Percentiles rank a stretch among this genome's conserved stretches.
Evolutionary conservation across 2,329 filamentous ascomycete species (phyloP).

Genomic region (Fusarium sarcochroum): DNA sequence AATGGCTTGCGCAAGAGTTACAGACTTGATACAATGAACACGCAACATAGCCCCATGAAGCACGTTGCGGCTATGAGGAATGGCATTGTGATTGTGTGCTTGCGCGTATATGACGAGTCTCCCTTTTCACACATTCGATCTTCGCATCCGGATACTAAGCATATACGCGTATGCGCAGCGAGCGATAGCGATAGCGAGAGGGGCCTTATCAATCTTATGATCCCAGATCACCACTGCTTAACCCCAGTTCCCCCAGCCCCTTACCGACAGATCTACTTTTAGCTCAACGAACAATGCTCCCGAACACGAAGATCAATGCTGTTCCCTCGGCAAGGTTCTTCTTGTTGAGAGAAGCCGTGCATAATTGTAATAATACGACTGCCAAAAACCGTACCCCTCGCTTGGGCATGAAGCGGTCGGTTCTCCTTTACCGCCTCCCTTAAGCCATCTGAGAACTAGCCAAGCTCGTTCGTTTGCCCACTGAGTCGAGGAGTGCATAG

Average conservation of each 20-base stretch:
- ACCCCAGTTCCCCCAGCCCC: constrained; percentile 29
- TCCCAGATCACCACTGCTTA: constrained; percentile 39
- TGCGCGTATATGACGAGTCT: constrained; percentile 32
- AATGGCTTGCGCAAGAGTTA: constrained; percentile 30
- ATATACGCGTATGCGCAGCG: constrained; percentile 28
- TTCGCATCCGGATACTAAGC: constrained; percentile 1
- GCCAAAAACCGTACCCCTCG: constrained; percentile 16
- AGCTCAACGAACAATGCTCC: constrained; percentile 22
- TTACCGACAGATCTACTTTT: constrained; percentile 30
- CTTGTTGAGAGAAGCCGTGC: constrained; percentile 15
- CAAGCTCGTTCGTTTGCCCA: neutral
- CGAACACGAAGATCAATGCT: constrained; percentile 25
- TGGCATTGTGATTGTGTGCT: constrained; percentile 15
- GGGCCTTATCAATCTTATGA: constrained; percentile 48
- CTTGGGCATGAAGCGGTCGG: constrained; percentile 19
- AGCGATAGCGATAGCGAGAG: constrained; percentile 17
- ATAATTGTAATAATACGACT: constrained; percentile 1
- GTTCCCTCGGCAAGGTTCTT: neutral
- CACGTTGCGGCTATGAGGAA: neutral
- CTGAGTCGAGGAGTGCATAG: constrained; percentile 2
- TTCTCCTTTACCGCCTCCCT: constrained; percentile 37
- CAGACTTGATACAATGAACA: constrained; percentile 30
- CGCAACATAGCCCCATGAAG: constrained; percentile 25
- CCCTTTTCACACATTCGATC: constrained; percentile 17
- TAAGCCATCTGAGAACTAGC: constrained; percentile 10